Percentiles rank a stretch among this genome's conserved stretches.
Evolutionary conservation across 495 filamentous ascomycete genomes (phyloP).

Genomic region (Aspergillus cristatus): DNA sequence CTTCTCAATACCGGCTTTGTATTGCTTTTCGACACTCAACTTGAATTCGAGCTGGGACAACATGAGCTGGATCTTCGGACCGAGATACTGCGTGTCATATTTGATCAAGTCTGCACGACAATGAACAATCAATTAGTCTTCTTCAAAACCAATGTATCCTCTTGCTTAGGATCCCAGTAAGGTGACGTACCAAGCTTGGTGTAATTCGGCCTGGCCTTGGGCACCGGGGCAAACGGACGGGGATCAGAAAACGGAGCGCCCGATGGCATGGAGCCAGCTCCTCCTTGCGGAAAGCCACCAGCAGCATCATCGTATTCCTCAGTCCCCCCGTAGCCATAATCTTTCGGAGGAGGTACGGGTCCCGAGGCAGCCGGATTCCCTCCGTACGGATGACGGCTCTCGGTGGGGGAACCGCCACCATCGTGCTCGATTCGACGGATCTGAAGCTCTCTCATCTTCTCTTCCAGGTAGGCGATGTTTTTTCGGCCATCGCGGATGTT

Average conservation of each 20-base stretch:
- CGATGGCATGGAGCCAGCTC: slow-evolving; percentile 68
- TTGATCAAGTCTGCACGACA: slow-evolving; percentile 81
- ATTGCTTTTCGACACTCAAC: slow-evolving; percentile 97
- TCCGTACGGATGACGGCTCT: slow-evolving; percentile 24
- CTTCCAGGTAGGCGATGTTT: slow-evolving; percentile 91
- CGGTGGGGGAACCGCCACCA: slow-evolving; percentile 31
- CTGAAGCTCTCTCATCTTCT: slow-evolving; percentile 79
- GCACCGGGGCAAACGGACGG: slow-evolving; percentile 55
- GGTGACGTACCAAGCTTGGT: slow-evolving; percentile 91
- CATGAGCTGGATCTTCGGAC: slow-evolving; percentile 98
- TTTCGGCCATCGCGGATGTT: slow-evolving; percentile 89
- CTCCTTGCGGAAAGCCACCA: slow-evolving; percentile 49
- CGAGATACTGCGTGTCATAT: slow-evolving; percentile 92
- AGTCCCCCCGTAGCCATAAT: slow-evolving; percentile 49
- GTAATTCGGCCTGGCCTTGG: slow-evolving; percentile 77
- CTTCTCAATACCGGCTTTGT: slow-evolving; percentile 98
- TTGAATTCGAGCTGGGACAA: slow-evolving; percentile 98
- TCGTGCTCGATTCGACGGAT: slow-evolving; percentile 60
- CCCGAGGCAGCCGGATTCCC: slow-evolving; percentile 25
- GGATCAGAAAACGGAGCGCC: slow-evolving; percentile 71
- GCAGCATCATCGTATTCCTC: slow-evolving; percentile 45
- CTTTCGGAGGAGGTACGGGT: slow-evolving; percentile 57
- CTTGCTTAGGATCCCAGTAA: too few species aligned
- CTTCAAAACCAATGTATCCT: too few species aligned
- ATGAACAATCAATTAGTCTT: slow-evolving; percentile 1